A percentile compares a stretch with the other conserved stretches of the same genome.
Evolutionary conservation across 306 rosid genomes (phyloP).

Genomic region (Myrica gale): DNA sequence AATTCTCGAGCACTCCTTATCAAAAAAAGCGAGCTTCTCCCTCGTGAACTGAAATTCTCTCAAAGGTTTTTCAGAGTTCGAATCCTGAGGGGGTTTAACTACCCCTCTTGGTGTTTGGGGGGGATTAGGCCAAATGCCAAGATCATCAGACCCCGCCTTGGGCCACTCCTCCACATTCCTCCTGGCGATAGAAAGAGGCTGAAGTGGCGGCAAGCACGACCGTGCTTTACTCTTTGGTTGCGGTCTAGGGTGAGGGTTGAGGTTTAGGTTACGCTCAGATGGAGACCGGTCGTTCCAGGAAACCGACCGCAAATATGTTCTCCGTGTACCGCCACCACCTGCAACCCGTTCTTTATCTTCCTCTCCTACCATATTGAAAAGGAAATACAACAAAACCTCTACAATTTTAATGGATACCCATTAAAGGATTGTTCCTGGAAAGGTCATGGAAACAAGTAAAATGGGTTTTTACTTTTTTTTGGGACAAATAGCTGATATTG

Average conservation of each 20-base stretch:
- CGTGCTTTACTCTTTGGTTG: conserved; percentile 48
- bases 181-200: conserved; percentile 68
- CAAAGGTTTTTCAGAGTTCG: conserved; percentile 38
- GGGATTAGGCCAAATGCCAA: conserved; percentile 78
- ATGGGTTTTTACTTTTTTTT: conserved; percentile 27
- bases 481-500: conserved; percentile 38
- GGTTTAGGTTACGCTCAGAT: conserved; percentile 32
- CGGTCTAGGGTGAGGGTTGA: conserved; percentile 40
- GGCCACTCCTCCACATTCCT: conserved; percentile 75
- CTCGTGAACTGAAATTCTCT: conserved; percentile 67
- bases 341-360: conserved; percentile 44
- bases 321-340: conserved; percentile 32
- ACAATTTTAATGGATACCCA: conserved; percentile 39
- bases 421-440: conserved; percentile 38
- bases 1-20: conserved; percentile 84
- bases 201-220: conserved; percentile 67
- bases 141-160: conserved; percentile 84
- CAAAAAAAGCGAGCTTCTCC: conserved; percentile 75
- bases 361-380: conserved; percentile 49
- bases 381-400: conserved; percentile 15
- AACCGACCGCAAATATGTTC: conserved; percentile 58
- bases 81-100: conserved; percentile 21
- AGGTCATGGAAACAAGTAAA: conserved; percentile 18
- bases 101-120: conserved; percentile 75
- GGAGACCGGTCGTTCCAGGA: conserved; percentile 87